Evolutionary conservation across 192 early-diverging fungal species (phyloP), one percentile per base, ranked within the genome.

Genomic region (Podila horticola): DNA sequence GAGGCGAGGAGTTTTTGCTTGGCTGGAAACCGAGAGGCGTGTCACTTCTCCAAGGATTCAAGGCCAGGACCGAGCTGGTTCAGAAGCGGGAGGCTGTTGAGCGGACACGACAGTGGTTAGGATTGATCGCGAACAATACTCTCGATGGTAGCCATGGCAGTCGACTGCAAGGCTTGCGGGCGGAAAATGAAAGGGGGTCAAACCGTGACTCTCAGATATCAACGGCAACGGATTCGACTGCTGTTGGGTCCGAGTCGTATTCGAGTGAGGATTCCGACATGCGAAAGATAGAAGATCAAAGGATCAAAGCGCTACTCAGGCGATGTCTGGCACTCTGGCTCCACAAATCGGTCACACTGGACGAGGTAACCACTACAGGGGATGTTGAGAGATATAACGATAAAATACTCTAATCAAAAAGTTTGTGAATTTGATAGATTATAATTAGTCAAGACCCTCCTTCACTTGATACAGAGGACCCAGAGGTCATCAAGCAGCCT

Each of bases 11-110:
- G 58, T 85, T 87, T 31, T 71, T 95, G 63, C 59, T 50, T 5
- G 86, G 87, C 0, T 94, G 93, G 93, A 86, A 88, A 66, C 94
- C 94, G 2, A 87, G 92, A 11, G 91, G 93, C 26, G 88, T 95
- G 4, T 89, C 86, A 0, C 79, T 91, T 57, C 75, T 95, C 22
- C 88, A 90, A 61, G 91, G 89, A 41, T 92, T 82, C 62, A 85
- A 75, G 65, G 65, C 77, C 29, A 85, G 84, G 15, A 61, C 71
- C 10, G 75, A 88, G 5, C 38, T 24, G 34, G 79, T 90, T 31
- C 62, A 58, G 15, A 70, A 26, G 34, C 58, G 70, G 30, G 85
- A 87, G 62, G 75, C 75, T 11, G 88, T 88, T 11, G 79, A 74
- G 5, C 52, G 45, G 29, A 88, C 84, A 0, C 70, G 75, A 34